phyloP scores from a whole-genome alignment of 768 basidiomycete species.

The Boletus rex-veris region DNA sequence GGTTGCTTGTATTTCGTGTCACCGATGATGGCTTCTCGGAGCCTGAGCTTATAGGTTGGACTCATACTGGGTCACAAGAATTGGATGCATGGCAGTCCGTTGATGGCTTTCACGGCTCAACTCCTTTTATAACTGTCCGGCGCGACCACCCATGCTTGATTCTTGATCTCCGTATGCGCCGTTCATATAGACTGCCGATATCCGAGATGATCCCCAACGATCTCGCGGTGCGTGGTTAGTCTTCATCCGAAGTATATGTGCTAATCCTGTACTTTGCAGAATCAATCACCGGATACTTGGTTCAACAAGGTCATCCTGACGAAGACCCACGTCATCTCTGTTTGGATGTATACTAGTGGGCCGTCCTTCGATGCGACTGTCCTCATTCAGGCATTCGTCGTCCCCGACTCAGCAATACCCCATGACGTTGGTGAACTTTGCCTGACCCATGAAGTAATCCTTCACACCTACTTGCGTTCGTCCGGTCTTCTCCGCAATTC shows the following conservation, averaged over 20 bases:
- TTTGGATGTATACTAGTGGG: background rate
- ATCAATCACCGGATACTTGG: too few species aligned
- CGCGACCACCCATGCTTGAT: background rate
- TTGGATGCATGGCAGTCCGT: background rate
- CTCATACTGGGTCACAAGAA: background rate
- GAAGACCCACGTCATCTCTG: background rate
- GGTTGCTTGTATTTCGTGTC: background rate
- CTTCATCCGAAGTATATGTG: background rate
- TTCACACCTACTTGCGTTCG: background rate
- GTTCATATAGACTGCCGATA: background rate
- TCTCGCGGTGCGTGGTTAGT: background rate
- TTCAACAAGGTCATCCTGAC: background rate
- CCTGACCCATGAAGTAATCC: background rate
- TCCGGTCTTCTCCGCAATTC: background rate
- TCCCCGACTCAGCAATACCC: background rate
- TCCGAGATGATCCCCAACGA: background rate
- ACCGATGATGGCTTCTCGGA: background rate
- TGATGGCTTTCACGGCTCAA: background rate
- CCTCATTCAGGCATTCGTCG: background rate
- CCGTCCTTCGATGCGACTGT: background rate
- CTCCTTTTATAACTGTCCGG: background rate
- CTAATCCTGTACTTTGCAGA: background rate
- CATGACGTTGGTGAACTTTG: background rate
- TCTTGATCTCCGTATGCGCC: background rate
- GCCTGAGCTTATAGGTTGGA: background rate